phyloP scores from a whole-genome alignment of 23 red algal genomes.

The Gracilaria vermiculophylla region DNA sequence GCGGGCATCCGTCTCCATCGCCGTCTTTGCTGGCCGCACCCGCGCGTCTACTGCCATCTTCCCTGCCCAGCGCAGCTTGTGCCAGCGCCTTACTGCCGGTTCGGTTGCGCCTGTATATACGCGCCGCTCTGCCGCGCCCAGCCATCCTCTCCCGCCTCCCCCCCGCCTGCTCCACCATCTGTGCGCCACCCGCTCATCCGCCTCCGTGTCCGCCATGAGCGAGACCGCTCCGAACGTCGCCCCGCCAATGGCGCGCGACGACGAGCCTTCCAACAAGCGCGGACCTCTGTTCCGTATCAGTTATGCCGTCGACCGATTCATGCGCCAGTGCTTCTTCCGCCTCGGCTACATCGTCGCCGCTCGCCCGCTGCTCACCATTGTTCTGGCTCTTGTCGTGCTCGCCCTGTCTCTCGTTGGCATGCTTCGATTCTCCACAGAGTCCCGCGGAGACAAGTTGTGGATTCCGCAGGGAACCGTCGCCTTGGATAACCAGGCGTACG shows the following conservation, averaged over 20 bases:
- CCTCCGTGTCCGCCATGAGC: background rate
- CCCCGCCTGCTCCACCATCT: no score
- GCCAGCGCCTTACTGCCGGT: no score
- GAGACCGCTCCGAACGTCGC: background rate
- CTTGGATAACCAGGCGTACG: conserved; percentile 37
- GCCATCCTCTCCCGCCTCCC: no score
- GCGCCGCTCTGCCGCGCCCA: no score
- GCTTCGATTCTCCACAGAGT: conserved; percentile 54
- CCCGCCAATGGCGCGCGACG: background rate
- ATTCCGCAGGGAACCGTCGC: conserved; percentile 64
- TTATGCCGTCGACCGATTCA: conserved; percentile 39
- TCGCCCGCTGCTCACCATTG: conserved; percentile 31
- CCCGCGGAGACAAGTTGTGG: conserved; percentile 66
- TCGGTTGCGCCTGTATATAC: no score
- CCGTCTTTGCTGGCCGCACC: no score
- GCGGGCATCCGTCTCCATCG: no score
- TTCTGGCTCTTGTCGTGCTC: conserved; percentile 19
- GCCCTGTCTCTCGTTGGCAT: conserved; percentile 41
- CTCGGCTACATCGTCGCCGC: conserved; percentile 57
- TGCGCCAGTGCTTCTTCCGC: conserved; percentile 69
- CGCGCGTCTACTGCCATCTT: no score
- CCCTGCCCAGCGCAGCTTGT: no score
- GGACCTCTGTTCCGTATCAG: conserved; percentile 48
- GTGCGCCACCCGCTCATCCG: background rate
- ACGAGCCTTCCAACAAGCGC: background rate